These are phyloP conservation scores for Rhodotorula sp. DNA, from an alignment of 1,284 basidiomycete genomes.

Conservation along the genomic window DNA sequence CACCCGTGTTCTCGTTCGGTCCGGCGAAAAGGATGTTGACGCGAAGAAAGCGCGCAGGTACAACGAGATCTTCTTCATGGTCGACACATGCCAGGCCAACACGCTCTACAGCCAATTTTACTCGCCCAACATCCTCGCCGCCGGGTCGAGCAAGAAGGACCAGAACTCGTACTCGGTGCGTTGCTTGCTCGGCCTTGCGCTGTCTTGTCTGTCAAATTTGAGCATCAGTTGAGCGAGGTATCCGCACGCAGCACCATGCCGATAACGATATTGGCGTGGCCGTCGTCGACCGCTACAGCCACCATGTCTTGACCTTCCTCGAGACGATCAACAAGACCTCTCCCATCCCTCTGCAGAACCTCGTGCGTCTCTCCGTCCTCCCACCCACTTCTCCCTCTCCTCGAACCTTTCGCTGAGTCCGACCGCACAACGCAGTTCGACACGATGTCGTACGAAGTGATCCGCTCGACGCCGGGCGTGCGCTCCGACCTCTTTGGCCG, in stretches of 20 bases:
- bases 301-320: constrained; percentile 86
- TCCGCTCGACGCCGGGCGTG: constrained; percentile 83
- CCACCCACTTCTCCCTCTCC: constrained; percentile 8
- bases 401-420: not conserved
- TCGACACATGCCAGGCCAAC: constrained; percentile 97
- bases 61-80: constrained; percentile 97
- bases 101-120: constrained; percentile 94
- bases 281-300: constrained; percentile 93
- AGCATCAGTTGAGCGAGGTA: no score
- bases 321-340: constrained; percentile 90
- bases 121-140: constrained; percentile 92
- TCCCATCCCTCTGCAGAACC: constrained; percentile 74
- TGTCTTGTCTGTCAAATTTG: no score
- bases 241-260: constrained; percentile 71
- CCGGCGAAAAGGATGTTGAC: not conserved
- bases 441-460: constrained; percentile 70
- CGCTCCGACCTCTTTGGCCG: constrained; percentile 77
- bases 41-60: constrained; percentile 60
- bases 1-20: no score
- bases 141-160: constrained; percentile 81
- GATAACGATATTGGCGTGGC: constrained; percentile 92
- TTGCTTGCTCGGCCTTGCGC: not conserved
- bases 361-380: constrained; percentile 60
- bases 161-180: constrained; percentile 92
- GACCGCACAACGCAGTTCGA: constrained; percentile 62